Evolutionary conservation across 805 yeast genomes (phyloP).

Genomic region (Schizosaccharomyces octosporus): DNA sequence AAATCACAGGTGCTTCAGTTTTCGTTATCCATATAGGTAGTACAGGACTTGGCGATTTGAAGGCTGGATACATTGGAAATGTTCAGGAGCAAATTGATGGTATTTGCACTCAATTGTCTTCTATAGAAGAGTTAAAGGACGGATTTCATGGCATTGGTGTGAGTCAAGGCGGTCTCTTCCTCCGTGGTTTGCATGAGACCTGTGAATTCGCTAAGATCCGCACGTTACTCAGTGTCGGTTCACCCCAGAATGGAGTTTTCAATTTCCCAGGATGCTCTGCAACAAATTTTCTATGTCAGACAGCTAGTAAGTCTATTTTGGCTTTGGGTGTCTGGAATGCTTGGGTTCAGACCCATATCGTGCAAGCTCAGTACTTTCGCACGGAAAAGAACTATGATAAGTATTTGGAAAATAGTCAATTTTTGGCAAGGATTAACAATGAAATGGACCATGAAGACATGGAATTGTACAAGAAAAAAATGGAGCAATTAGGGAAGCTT

Average conservation of each 20-base stretch:
- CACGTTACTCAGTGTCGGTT: constrained; percentile 47
- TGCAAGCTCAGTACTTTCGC: constrained; percentile 59
- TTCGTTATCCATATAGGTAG: neutral
- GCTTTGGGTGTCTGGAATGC: neutral
- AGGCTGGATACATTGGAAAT: neutral
- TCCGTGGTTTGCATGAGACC: constrained; percentile 39
- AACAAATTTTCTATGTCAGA: neutral
- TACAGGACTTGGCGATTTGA: neutral
- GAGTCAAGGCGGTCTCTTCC: constrained; percentile 64
- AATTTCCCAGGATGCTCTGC: constrained; percentile 36
- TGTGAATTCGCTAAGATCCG: constrained; percentile 25
- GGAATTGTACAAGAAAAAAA: constrained; percentile 19
- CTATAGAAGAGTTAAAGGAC: constrained; percentile 20
- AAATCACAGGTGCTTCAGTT: neutral
- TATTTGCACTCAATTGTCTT: constrained; percentile 31
- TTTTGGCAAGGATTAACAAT: constrained; percentile 42
- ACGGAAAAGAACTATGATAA: constrained; percentile 26
- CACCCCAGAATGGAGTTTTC: constrained; percentile 53
- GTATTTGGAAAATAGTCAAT: constrained; percentile 32
- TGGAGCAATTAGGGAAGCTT: constrained; percentile 24
- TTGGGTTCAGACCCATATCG: constrained; percentile 28
- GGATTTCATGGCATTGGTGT: constrained; percentile 60
- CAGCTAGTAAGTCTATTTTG: neutral
- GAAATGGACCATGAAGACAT: constrained; percentile 17
- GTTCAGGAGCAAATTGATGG: constrained; percentile 14